Evolutionary conservation across 1,139 yeast genomes (phyloP).

Genomic region (Hyphopichia fennica): DNA sequence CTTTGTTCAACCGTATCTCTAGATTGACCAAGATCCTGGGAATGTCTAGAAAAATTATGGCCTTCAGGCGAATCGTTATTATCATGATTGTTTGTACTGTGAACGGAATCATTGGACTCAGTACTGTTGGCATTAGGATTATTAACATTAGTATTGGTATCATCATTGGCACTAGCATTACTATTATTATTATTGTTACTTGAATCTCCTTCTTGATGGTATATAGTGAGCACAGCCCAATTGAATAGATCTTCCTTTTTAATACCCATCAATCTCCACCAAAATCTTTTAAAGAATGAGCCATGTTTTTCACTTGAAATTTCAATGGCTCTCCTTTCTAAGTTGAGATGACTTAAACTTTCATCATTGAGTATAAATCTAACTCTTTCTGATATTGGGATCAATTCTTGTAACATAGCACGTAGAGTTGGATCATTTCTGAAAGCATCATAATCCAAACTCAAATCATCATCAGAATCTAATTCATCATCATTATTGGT

Average conservation of each 20-base stretch:
- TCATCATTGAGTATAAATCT: slow-evolving; percentile 32
- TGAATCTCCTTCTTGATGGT: slow-evolving; percentile 17
- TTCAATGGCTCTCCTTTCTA: slow-evolving; percentile 46
- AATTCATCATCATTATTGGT: slow-evolving; percentile 12
- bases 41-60: background rate
- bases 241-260: slow-evolving; percentile 45
- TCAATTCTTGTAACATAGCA: slow-evolving; percentile 40
- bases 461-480: slow-evolving; percentile 24
- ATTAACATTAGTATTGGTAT: background rate
- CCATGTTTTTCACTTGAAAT: slow-evolving; percentile 37
- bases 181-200: background rate
- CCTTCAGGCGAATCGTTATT: background rate
- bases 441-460: slow-evolving; percentile 42
- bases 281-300: slow-evolving; percentile 33
- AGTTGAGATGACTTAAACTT: slow-evolving; percentile 23
- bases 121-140: background rate
- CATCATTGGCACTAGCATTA: background rate
- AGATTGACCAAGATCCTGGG: slow-evolving; percentile 2
- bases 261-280: slow-evolving; percentile 61
- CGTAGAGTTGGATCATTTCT: slow-evolving; percentile 40
- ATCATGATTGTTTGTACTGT: slow-evolving; percentile 2
- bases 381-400: slow-evolving; percentile 43
- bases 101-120: background rate
- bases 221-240: slow-evolving; percentile 50
- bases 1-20: slow-evolving; percentile 29